phyloP scores from a whole-genome alignment of 805 yeast species.

The Debaryomyces maramus region DNA sequence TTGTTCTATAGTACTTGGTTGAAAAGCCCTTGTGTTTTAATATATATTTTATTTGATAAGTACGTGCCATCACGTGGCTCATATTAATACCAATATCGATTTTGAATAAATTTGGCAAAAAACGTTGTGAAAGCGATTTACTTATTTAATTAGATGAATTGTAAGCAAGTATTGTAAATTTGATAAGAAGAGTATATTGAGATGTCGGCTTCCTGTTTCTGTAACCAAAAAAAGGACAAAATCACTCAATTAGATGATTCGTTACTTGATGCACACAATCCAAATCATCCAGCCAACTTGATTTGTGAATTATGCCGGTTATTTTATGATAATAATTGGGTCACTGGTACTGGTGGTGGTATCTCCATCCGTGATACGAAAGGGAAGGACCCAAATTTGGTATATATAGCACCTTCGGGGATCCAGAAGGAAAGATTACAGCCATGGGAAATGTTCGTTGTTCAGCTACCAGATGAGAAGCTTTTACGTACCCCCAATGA shows the following conservation, averaged over 20 bases:
- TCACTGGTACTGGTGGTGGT: constrained; percentile 96
- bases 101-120: no score
- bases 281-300: constrained; percentile 76
- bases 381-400: constrained; percentile 42
- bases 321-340: constrained; percentile 85
- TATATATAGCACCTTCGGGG: constrained; percentile 92
- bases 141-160: no score
- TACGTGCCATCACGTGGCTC: not conserved
- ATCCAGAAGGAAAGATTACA: constrained; percentile 88
- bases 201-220: constrained; percentile 4
- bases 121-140: no score
- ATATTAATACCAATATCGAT: no score
- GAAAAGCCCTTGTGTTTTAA: constrained; percentile 2
- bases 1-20: constrained; percentile 7
- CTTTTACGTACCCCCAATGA: constrained; percentile 60
- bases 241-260: constrained; percentile 32
- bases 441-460: constrained; percentile 80
- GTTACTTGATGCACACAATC: constrained; percentile 12
- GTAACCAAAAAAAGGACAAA: constrained; percentile 1
- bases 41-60: constrained; percentile 3
- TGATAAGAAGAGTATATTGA: not conserved
- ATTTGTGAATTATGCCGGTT: constrained; percentile 78
- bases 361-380: constrained; percentile 65
- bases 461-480: constrained; percentile 52
- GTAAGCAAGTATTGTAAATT: no score